These are phyloP conservation scores for Euphorbia lathyris DNA, from an alignment of 345 rosid species.

Conservation along the genomic window DNA sequence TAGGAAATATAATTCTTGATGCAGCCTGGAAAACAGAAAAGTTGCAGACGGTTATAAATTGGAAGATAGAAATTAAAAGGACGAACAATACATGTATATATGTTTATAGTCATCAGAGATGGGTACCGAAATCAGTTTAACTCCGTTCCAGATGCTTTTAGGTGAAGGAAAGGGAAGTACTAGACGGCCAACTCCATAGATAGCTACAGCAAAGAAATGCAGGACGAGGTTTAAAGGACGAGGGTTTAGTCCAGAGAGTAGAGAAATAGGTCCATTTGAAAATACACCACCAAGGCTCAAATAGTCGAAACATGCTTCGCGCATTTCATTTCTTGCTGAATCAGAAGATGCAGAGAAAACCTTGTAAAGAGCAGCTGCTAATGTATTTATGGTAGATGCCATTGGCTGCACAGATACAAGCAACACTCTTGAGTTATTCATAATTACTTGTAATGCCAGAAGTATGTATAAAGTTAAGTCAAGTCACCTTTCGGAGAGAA, in stretches of 20 bases:
- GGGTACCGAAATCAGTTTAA: conserved; percentile 37
- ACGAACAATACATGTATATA: too few relatives aligned
- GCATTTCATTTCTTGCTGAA: conserved; percentile 47
- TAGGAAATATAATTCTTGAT: conserved; percentile 2
- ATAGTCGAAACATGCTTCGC: conserved; percentile 49
- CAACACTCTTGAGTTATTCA: too few relatives aligned
- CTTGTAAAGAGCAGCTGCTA: conserved; percentile 25
- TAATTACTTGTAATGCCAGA: not conserved
- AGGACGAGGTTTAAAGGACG: conserved; percentile 39
- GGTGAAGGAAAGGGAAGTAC: conserved; percentile 45
- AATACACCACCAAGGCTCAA: conserved; percentile 43
- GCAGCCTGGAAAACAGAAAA: not conserved
- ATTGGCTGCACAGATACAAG: conserved; percentile 28
- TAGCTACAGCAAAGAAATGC: conserved; percentile 49
- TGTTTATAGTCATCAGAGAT: not conserved
- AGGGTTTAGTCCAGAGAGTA: conserved; percentile 49
- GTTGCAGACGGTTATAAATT: not conserved
- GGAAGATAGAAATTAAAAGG: not conserved
- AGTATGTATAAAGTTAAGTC: not conserved
- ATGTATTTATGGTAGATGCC: conserved; percentile 45
- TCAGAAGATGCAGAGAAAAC: conserved; percentile 47
- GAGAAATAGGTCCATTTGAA: conserved; percentile 39
- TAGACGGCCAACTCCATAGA: conserved; percentile 43
- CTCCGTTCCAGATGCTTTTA: conserved; percentile 42
- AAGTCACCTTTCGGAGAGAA: conserved; percentile 43